phyloP scores from a whole-genome alignment of 2,329 filamentous ascomycete species.

The Fusarium falciforme region DNA sequence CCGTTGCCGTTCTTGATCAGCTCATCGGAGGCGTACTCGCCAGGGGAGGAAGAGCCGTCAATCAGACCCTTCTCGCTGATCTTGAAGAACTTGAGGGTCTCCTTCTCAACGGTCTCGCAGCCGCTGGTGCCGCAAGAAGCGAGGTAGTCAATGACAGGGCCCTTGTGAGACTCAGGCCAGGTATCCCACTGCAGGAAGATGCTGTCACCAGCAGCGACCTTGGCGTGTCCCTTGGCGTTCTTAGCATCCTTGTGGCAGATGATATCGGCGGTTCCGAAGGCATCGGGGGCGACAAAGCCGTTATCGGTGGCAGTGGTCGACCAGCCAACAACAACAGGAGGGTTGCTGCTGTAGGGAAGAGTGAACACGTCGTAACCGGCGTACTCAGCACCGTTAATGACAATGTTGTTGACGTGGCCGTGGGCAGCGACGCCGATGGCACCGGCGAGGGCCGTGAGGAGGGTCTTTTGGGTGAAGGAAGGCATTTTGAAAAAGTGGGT shows the following conservation, averaged over 20 bases:
- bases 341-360: conserved; percentile 28
- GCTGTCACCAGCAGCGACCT: conserved; percentile 54
- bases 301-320: conserved; percentile 57
- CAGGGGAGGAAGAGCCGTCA: conserved; percentile 55
- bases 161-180: conserved; percentile 59
- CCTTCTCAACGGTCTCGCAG: conserved; percentile 66
- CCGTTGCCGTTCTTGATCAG: conserved; percentile 52
- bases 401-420: conserved; percentile 44
- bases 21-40: conserved; percentile 51
- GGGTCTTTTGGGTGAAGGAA: conserved; percentile 42
- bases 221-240: conserved; percentile 53
- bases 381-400: conserved; percentile 41
- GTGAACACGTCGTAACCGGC: conserved; percentile 39
- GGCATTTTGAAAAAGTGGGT: conserved; percentile 38
- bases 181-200: conserved; percentile 56
- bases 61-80: conserved; percentile 68
- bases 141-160: conserved; percentile 73
- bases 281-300: conserved; percentile 61
- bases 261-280: conserved; percentile 55
- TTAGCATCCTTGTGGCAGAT: conserved; percentile 59
- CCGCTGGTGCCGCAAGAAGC: conserved; percentile 67
- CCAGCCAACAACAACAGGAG: conserved; percentile 52
- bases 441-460: conserved; percentile 43
- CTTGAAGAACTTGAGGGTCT: conserved; percentile 71
- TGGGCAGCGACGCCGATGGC: conserved; percentile 44